Evolutionary conservation across 2,329 filamentous ascomycete species (phyloP), one percentile per base, ranked within the genome.

Genomic region (Biscogniauxia sp.): DNA sequence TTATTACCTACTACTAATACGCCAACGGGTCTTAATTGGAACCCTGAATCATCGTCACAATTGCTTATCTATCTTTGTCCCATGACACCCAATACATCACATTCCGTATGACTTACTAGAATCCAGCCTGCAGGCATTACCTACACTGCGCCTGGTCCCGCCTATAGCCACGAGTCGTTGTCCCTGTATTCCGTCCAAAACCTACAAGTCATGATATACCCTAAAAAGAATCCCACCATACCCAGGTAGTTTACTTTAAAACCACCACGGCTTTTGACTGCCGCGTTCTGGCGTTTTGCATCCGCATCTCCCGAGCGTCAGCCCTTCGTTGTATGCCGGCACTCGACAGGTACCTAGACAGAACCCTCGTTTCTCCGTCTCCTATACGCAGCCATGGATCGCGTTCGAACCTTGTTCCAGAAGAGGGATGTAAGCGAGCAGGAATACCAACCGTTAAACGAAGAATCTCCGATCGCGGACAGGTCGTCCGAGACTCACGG

Each of bases 381-480:
- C 37, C 17, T 45, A 15, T 15, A 25, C 52, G 51, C 53, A 50
- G 19, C 19, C 51, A 78, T 80, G 75, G 76, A 80, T 60, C 74
- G 76, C 59, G 54, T 80, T 57, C 76, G 73, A 56, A 69, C 72
- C 4, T 65, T 78, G 11, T 75, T 80, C 57, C 62, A 72, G 69
- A 72, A 68, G 63, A 63, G 54, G 61, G 68, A 70, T 61, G 67
- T 45, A 45, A 45, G 70, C 11, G 71, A 68, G 49, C 67, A 68
- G 50, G 74, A 74, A 60, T 78, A 77, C 58, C 72, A 70, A 55
- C 75, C 74, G 20, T 63, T 77, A 54, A 69, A 68, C 45, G 72
- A 73, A 20, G 72, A 72, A 20, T 62, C 61, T 37, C 64, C 61
- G 55, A 57, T 58, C 20, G 13, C 55, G 51, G 64, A 68, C 13